Conservation (phyloP, 176 grass and related monocot species). For the Oryza nivara region DNA sequence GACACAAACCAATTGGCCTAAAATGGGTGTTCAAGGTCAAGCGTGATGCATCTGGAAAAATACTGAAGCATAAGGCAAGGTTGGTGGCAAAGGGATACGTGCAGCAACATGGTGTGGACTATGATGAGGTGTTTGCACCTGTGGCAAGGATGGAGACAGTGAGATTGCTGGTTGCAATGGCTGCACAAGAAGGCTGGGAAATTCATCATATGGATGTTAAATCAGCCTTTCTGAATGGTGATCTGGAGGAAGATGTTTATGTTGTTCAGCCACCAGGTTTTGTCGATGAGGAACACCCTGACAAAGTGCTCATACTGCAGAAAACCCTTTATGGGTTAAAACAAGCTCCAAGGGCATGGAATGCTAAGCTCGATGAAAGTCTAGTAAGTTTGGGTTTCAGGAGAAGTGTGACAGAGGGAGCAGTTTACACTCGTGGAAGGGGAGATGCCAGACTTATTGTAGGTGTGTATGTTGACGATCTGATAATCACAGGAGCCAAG, state of each 20-base stretch:
- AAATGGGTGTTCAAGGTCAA: background rate
- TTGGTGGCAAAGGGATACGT: background rate
- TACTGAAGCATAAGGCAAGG: background rate
- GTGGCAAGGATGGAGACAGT: background rate
- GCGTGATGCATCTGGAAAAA: background rate
- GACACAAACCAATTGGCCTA: background rate
- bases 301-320: background rate
- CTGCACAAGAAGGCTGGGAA: background rate
- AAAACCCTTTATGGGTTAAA: background rate
- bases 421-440: background rate
- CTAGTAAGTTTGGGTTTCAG: background rate
- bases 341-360: background rate
- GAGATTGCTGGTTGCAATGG: background rate
- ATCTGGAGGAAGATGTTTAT: background rate
- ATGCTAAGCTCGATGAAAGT: background rate
- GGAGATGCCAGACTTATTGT: background rate
- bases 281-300: background rate
- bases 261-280: background rate
- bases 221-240: background rate
- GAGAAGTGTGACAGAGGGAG: background rate
- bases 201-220: background rate
- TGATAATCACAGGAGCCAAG: background rate
- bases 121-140: too few relatives aligned
- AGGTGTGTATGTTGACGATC: background rate
- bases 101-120: background rate